Evolutionary conservation across 768 basidiomycete genomes (phyloP).

Genomic region (Tubosaeta brunneosetosa): DNA sequence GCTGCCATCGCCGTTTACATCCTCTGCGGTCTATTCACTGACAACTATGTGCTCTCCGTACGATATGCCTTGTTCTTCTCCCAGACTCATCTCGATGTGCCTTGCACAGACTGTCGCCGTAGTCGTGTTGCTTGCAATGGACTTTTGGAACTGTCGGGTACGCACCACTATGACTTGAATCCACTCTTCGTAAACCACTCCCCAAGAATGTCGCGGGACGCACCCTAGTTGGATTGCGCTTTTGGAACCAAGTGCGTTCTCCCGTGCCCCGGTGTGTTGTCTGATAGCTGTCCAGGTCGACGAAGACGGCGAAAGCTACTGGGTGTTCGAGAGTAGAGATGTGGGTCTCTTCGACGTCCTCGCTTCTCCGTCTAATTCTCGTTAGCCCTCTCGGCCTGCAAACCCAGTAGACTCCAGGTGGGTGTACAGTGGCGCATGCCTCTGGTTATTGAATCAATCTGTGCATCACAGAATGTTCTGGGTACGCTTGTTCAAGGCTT

Average conservation of each 20-base stretch:
- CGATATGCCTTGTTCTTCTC: slow-evolving; percentile 22
- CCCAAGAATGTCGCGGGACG: slow-evolving; percentile 87
- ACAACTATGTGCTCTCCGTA: slow-evolving; percentile 91
- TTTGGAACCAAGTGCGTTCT: slow-evolving; percentile 84
- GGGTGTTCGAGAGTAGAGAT: slow-evolving; percentile 98
- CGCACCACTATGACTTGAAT: slow-evolving; percentile 14
- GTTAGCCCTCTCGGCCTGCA: slow-evolving; percentile 79
- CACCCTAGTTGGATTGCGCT: slow-evolving; percentile 89
- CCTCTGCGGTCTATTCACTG: slow-evolving; percentile 85
- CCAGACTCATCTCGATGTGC: not conserved
- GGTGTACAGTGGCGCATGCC: slow-evolving; percentile 22
- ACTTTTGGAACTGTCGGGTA: slow-evolving; percentile 98
- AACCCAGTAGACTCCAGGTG: slow-evolving; percentile 87
- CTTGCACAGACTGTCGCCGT: slow-evolving; percentile 72
- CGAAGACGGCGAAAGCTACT: slow-evolving; percentile 91
- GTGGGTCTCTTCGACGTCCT: slow-evolving; percentile 44
- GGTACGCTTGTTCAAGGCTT: slow-evolving; percentile 43
- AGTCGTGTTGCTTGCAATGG: slow-evolving; percentile 90
- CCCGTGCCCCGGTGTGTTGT: not conserved
- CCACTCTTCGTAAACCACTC: slow-evolving; percentile 2
- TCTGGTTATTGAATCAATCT: slow-evolving; percentile 4
- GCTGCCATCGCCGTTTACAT: slow-evolving; percentile 90
- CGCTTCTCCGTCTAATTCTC: slow-evolving; percentile 8
- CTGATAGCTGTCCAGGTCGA: slow-evolving; percentile 58
- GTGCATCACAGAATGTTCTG: slow-evolving; percentile 74